phyloP scores from a whole-genome alignment of 768 basidiomycete species.

The Daedalea quercina region DNA sequence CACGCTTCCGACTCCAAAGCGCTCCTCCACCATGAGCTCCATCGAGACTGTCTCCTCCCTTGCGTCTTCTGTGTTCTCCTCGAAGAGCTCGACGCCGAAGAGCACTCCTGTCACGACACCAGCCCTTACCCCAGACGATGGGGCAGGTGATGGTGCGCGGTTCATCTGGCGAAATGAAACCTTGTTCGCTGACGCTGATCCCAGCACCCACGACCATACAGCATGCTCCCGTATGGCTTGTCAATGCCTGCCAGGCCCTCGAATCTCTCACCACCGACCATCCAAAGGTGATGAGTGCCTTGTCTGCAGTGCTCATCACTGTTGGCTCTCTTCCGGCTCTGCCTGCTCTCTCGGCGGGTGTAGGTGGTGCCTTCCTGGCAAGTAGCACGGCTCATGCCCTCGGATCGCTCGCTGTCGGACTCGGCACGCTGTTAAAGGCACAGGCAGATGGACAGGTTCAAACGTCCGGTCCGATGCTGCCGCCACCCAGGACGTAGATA shows the following conservation, averaged over 20 bases:
- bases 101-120: constrained; percentile 10
- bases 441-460: constrained; percentile 16
- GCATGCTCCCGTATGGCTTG: constrained; percentile 67
- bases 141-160: constrained; percentile 14
- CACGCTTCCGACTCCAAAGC: constrained; percentile 18
- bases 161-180: background rate
- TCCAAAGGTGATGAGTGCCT: constrained; percentile 65
- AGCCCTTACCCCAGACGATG: constrained; percentile 12
- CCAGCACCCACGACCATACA: constrained; percentile 33
- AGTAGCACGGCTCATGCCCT: constrained; percentile 71
- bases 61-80: constrained; percentile 10
- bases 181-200: background rate
- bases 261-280: constrained; percentile 72
- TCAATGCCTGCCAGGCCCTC: constrained; percentile 71
- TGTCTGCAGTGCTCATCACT: constrained; percentile 75
- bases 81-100: constrained; percentile 1
- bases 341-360: constrained; percentile 61
- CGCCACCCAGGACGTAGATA: background rate
- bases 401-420: constrained; percentile 71
- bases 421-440: constrained; percentile 52
- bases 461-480: constrained; percentile 2
- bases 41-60: constrained; percentile 18
- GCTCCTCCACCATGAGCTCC: constrained; percentile 17
- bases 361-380: constrained; percentile 68
- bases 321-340: constrained; percentile 70